phyloP scores from a whole-genome alignment of 441 rosid species.

The Mallotus japonicus region DNA sequence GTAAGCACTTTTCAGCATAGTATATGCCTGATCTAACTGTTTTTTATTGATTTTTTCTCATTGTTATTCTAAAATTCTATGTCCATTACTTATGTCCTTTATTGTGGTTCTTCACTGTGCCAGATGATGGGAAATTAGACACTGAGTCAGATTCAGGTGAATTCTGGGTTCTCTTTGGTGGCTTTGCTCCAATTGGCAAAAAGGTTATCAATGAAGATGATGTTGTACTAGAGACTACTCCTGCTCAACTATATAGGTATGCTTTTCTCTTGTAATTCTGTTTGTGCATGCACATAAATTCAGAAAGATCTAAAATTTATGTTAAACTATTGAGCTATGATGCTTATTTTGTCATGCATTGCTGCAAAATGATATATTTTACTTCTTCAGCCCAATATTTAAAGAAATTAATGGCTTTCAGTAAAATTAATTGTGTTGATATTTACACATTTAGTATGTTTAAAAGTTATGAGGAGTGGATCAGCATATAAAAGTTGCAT shows the following conservation, averaged over 20 bases:
- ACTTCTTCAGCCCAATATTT: no score
- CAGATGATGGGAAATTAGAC: constrained; percentile 97
- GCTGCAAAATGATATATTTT: not conserved
- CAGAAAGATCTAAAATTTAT: not conserved
- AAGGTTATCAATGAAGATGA: constrained; percentile 85
- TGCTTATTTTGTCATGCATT: not conserved
- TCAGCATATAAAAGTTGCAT: no score
- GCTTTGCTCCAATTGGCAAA: constrained; percentile 97
- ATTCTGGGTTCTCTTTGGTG: constrained; percentile 99
- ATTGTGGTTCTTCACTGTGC: constrained; percentile 22
- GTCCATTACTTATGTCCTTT: not conserved
- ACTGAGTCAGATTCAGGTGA: constrained; percentile 99
- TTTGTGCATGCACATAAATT: constrained; percentile 4
- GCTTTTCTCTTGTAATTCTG: constrained; percentile 16
- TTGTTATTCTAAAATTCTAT: not conserved
- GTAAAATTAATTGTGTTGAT: no score
- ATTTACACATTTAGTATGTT: no score
- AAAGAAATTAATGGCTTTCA: no score
- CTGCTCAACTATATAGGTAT: constrained; percentile 80
- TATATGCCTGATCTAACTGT: not conserved
- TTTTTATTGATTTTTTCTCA: not conserved
- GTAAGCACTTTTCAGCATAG: not conserved
- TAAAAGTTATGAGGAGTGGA: no score
- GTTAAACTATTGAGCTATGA: not conserved
- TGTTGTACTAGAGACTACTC: constrained; percentile 57